Percentiles rank a stretch among this genome's conserved stretches.
Conservation (phyloP, 208 protist genomes). For the Acanthamoeba castellanii region DNA sequence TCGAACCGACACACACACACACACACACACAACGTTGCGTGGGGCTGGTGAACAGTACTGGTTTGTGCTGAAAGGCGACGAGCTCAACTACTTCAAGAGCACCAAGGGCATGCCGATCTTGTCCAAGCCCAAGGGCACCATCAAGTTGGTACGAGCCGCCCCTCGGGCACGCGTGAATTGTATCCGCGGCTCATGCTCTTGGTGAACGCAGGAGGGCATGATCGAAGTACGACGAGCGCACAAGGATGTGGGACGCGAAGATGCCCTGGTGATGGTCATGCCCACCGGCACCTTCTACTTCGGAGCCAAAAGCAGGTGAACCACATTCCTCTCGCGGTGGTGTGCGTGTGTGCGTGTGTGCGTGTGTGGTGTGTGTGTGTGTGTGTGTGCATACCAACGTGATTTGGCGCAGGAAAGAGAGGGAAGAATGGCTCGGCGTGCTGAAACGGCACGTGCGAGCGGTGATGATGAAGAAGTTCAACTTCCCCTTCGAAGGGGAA, state of each 20-base stretch:
- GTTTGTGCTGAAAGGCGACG: conserved; percentile 23
- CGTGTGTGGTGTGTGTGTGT: no score
- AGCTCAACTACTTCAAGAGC: neutral
- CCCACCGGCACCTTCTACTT: conserved; percentile 19
- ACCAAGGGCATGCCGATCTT: neutral
- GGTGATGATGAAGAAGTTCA: conserved; percentile 13
- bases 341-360: neutral
- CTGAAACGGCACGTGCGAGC: conserved; percentile 10
- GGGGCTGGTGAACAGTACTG: neutral
- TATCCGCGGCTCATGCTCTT: neutral
- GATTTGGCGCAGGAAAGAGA: neutral
- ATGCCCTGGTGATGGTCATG: neutral
- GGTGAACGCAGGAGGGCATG: neutral
- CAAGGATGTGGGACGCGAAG: neutral
- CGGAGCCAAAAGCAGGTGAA: neutral
- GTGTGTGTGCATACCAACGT: neutral
- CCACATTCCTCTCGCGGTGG: neutral
- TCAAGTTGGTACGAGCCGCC: neutral
- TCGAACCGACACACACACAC: no score
- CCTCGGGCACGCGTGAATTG: neutral
- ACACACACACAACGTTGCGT: neutral
- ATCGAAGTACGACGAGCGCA: neutral
- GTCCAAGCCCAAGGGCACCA: neutral
- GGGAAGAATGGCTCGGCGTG: neutral
- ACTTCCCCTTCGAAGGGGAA: neutral